Percentiles rank a stretch among this genome's conserved stretches.
phyloP scores from a whole-genome alignment of 2,329 filamentous ascomycete genomes.

The Aspergillus fumigatiaffinis region DNA sequence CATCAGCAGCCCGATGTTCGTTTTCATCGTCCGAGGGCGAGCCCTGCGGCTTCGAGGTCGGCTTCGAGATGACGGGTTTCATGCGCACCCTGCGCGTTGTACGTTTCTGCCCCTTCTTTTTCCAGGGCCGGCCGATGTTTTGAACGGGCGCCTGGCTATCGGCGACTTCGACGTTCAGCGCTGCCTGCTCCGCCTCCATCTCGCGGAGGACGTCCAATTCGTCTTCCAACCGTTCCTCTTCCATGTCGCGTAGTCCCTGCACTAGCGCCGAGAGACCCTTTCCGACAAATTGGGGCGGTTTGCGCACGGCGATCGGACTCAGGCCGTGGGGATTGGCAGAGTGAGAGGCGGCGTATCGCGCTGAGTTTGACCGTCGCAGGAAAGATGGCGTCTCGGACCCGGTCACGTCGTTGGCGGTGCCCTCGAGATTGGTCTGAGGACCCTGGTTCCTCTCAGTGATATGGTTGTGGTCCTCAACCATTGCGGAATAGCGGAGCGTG shows the following conservation, averaged over 20 bases:
- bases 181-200: conserved; percentile 37
- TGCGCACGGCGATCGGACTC: conserved; percentile 38
- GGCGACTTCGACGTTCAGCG: conserved; percentile 27
- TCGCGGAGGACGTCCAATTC: conserved; percentile 43
- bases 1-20: conserved; percentile 14
- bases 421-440: conserved; percentile 2
- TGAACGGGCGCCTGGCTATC: conserved; percentile 33
- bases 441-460: conserved; percentile 2
- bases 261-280: conserved; percentile 38
- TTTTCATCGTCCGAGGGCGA: conserved; percentile 17
- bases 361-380: conserved; percentile 35
- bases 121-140: conserved; percentile 27
- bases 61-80: conserved; percentile 34
- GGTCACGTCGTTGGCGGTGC: conserved; percentile 11
- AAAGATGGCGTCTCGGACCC: conserved; percentile 38
- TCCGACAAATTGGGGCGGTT: conserved; percentile 34
- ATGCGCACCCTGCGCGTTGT: conserved; percentile 44
- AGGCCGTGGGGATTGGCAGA: conserved; percentile 16
- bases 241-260: conserved; percentile 37
- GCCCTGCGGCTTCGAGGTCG: conserved; percentile 25
- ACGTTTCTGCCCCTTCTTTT: conserved; percentile 49
- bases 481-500: conserved; percentile 39
- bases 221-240: conserved; percentile 40
- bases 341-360: conserved; percentile 19
- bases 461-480: conserved; percentile 33